A percentile compares a stretch with the other conserved stretches of the same genome.
These are phyloP conservation scores for Plasmodium vinckei DNA, from an alignment of 169 alveolate species.

Conservation along the genomic window DNA sequence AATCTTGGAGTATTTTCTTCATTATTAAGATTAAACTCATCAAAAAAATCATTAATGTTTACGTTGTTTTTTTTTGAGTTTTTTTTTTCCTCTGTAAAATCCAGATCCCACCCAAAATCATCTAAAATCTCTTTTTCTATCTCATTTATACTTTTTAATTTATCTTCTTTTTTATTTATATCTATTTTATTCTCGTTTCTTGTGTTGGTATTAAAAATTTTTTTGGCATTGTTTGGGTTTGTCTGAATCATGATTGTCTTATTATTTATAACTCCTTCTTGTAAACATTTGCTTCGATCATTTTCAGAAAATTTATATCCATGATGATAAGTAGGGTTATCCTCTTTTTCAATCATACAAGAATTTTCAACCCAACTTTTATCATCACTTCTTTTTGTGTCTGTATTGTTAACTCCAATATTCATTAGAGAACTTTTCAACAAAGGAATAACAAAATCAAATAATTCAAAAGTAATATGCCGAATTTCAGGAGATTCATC, in stretches of 20 bases:
- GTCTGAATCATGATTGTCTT: too few relatives aligned
- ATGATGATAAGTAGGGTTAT: too few relatives aligned
- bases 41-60: constrained; percentile 62
- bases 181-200: background rate
- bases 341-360: too few relatives aligned
- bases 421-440: background rate
- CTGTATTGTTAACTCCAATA: background rate
- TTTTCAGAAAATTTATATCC: too few relatives aligned
- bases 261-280: too few relatives aligned
- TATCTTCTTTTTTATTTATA: background rate
- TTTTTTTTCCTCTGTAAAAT: constrained; percentile 10
- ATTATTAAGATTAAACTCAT: constrained; percentile 42
- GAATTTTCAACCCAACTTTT: too few relatives aligned
- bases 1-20: constrained; percentile 22
- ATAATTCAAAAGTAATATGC: constrained; percentile 76
- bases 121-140: background rate
- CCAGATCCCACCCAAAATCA: constrained; percentile 8
- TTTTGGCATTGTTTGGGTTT: too few relatives aligned
- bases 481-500: constrained; percentile 77
- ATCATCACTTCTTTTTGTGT: too few relatives aligned
- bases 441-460: constrained; percentile 59
- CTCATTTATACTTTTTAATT: background rate
- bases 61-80: constrained; percentile 19
- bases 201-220: too few relatives aligned
- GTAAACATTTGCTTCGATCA: too few relatives aligned